A percentile compares a stretch with the other conserved stretches of the same genome.
These are phyloP conservation scores for Volvariella volvacea DNA, from an alignment of 1,284 basidiomycete species.

Conservation along the genomic window DNA sequence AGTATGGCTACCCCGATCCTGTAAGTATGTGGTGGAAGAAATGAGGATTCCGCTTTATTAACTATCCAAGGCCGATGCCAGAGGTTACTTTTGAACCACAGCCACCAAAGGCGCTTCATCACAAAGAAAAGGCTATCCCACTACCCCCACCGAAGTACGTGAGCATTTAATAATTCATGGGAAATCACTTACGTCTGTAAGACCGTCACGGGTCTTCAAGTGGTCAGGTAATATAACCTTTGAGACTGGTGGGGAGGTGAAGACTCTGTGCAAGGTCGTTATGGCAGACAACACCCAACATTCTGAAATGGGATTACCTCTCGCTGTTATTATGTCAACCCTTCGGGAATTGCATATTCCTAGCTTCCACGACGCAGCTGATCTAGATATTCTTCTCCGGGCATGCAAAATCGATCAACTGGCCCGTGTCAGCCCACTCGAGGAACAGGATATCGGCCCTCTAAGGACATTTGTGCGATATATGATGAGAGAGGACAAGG, in stretches of 20 bases:
- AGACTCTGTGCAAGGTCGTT: constrained; percentile 39
- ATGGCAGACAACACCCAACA: constrained; percentile 39
- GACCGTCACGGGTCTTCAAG: constrained; percentile 38
- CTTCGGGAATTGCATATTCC: constrained; percentile 36
- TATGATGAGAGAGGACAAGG: constrained; percentile 39
- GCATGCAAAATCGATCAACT: constrained; percentile 48
- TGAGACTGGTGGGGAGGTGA: constrained; percentile 19
- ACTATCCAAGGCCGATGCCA: constrained; percentile 10
- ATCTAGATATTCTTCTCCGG: constrained; percentile 37
- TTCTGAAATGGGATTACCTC: constrained; percentile 34
- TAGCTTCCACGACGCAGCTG: constrained; percentile 38
- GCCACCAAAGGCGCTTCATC: constrained; percentile 14
- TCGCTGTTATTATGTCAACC: constrained; percentile 36
- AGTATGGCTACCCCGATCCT: too few relatives aligned
- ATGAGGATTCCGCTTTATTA: background rate
- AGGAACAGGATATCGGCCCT: constrained; percentile 26
- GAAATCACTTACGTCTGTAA: constrained; percentile 8
- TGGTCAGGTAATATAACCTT: constrained; percentile 43
- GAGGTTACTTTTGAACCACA: constrained; percentile 16
- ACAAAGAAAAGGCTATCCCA: constrained; percentile 13
- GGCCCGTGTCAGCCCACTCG: constrained; percentile 33
- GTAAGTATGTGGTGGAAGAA: too few relatives aligned
- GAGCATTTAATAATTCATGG: constrained; percentile 3
- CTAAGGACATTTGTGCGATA: constrained; percentile 37
- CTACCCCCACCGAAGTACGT: constrained; percentile 20